Percentiles rank a stretch among this genome's conserved stretches.
Conservation (phyloP, 1,284 basidiomycete species). For the Rhodotorula sp. region DNA sequence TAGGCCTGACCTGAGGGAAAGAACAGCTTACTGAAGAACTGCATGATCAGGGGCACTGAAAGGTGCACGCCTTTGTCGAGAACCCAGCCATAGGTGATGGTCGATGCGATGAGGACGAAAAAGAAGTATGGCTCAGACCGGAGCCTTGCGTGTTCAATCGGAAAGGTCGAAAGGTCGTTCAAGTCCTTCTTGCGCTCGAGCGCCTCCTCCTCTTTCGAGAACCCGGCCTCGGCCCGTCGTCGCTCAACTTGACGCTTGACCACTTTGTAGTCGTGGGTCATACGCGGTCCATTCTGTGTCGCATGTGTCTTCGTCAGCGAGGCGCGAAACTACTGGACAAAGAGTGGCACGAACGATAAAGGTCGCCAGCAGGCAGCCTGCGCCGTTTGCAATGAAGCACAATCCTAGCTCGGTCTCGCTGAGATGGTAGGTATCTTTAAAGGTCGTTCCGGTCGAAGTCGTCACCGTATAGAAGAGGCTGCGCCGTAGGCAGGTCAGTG, state of each 20-base stretch:
- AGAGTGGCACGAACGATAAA: constrained; percentile 23
- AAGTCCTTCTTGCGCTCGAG: constrained; percentile 19
- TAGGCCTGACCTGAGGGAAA: constrained; percentile 36
- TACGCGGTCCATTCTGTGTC: constrained; percentile 36
- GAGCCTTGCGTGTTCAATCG: constrained; percentile 48
- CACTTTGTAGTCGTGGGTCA: constrained; percentile 44
- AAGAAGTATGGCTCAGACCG: constrained; percentile 34
- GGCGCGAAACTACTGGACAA: background rate
- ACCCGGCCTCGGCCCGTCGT: constrained; percentile 5
- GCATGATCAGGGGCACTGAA: constrained; percentile 30
- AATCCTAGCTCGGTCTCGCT: constrained; percentile 55
- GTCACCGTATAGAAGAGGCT: constrained; percentile 29
- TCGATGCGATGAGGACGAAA: constrained; percentile 30
- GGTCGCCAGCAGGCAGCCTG: constrained; percentile 44
- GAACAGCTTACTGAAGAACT: constrained; percentile 42
- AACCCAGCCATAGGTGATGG: constrained; percentile 47
- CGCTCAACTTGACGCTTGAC: constrained; percentile 31
- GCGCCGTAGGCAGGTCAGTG: background rate
- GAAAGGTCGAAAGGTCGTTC: constrained; percentile 43
- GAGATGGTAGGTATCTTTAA: constrained; percentile 33
- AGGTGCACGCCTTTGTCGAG: constrained; percentile 42
- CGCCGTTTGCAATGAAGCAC: constrained; percentile 66
- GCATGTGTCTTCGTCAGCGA: background rate
- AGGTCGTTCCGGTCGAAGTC: constrained; percentile 30
- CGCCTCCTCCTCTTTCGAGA: background rate